Evolutionary conservation across 2,329 filamentous ascomycete genomes (phyloP).

Genomic region (Fusarium sp.): DNA sequence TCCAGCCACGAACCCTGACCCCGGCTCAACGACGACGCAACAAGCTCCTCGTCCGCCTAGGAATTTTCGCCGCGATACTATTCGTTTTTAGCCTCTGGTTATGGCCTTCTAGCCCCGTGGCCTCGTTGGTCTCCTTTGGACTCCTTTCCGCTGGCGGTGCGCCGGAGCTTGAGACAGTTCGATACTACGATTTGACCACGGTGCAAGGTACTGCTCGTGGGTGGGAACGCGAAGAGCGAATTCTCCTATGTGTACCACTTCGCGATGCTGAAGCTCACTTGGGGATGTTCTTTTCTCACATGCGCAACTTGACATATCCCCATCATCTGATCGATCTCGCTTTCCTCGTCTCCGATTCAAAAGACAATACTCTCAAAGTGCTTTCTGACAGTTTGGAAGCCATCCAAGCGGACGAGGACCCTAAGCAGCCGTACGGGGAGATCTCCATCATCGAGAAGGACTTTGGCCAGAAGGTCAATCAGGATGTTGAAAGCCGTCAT

Average conservation of each 20-base stretch:
- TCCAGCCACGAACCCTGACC: slow-evolving; percentile 84
- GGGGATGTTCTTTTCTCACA: slow-evolving; percentile 98
- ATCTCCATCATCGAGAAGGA: slow-evolving; percentile 99
- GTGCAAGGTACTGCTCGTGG: slow-evolving; percentile 91
- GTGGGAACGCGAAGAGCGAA: slow-evolving; percentile 96
- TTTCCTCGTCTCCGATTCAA: slow-evolving; percentile 97
- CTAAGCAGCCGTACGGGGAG: slow-evolving; percentile 88
- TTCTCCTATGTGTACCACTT: slow-evolving; percentile 92
- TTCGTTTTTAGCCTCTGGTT: slow-evolving; percentile 80
- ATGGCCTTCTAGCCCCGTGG: slow-evolving; percentile 74
- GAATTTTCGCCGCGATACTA: slow-evolving; percentile 68
- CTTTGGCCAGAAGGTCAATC: slow-evolving; percentile 97
- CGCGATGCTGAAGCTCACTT: slow-evolving; percentile 93
- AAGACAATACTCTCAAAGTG: slow-evolving; percentile 85
- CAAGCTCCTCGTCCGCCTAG: slow-evolving; percentile 78
- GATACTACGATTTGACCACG: slow-evolving; percentile 95
- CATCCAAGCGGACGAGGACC: slow-evolving; percentile 83
- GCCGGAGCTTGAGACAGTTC: slow-evolving; percentile 90
- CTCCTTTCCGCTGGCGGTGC: slow-evolving; percentile 75
- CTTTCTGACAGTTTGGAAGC: slow-evolving; percentile 81
- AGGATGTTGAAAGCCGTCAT: slow-evolving; percentile 97
- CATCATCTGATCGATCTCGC: slow-evolving; percentile 96
- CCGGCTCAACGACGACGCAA: slow-evolving; percentile 78
- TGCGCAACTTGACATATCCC: slow-evolving; percentile 96
- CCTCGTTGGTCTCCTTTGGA: slow-evolving; percentile 75